Base-by-base conservation (phyloP, 1,139 yeast genomes). In the Yamadazyma diddensiae region DNA sequence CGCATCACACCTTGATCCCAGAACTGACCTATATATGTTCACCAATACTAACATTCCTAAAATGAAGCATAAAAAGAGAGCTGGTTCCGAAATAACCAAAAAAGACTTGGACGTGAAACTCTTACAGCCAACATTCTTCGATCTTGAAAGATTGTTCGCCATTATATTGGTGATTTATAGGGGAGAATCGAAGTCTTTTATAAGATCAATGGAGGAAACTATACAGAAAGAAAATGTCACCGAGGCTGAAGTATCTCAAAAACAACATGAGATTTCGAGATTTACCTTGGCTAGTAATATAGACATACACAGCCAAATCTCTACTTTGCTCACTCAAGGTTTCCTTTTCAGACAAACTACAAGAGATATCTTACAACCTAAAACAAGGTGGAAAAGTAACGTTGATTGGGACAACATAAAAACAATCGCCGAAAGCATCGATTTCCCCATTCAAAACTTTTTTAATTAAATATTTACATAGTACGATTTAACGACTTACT, bases 91-190 rank as follows among this genome's bases (percentile, higher is more conserved):
- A 65, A 31, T 66, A 64, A 37, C 70, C 46, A 58, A 64, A 52
- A 53, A 59, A 42, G 77, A 68, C 35, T 62, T 79, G 13, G 79
- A 75, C 36, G 61, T 76, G 4, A 60, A 79, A 18, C 56, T 79
- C 15, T 62, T 80, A 21, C 74, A 79, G 8, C 80, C 87, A 1
- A 73, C 75, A 16, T 64, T 72, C 29, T 82, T 82, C 49, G 88
- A 82, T 35, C 57, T 81, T 34, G 92, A 82, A 48, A 62, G 92
- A 35, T 57, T 81, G 58, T 56, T 79, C 42, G 87, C 90, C 1
- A 81, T 82, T 20, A 53, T 79, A 22, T 74, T 79, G 19, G 77
- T 83, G 1, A 70, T 82, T 9, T 73, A 73, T 43, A 44, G 73
- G 37, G 64, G 59, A 26, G 65, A 64, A 37, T 54, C 73, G 1